Conservation (phyloP, 2,329 filamentous ascomycete genomes). For the Sclerotinia nivalis region DNA sequence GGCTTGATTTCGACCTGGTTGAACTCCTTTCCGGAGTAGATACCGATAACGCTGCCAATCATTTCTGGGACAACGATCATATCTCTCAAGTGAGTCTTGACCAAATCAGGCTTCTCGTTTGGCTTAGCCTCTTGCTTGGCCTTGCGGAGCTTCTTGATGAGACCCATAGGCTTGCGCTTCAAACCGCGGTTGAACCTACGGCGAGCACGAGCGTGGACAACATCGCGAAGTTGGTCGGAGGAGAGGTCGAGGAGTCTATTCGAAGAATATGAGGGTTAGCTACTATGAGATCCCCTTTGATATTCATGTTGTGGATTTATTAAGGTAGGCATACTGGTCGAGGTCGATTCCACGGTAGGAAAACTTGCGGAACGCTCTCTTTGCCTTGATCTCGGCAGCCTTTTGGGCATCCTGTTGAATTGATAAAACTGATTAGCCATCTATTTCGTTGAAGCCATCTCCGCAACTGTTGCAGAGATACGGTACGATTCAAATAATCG, state of each 20-base stretch:
- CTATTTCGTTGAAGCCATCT: conserved; percentile 5
- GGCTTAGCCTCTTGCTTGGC: conserved; percentile 98
- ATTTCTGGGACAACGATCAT: conserved; percentile 99
- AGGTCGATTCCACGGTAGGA: conserved; percentile 99
- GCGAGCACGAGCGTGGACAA: conserved; percentile 98
- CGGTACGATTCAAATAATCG: background rate
- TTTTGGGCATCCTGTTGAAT: conserved; percentile 82
- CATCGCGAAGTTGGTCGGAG: conserved; percentile 98
- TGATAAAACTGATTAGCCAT: conserved; percentile 41
- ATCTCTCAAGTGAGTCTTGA: conserved; percentile 99
- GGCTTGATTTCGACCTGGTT: conserved; percentile 99
- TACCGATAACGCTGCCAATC: conserved; percentile 97
- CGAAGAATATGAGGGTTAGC: conserved; percentile 41
- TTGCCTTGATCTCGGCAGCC: conserved; percentile 99
- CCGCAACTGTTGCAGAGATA: background rate
- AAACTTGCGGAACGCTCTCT: conserved; percentile 99
- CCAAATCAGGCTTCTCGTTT: conserved; percentile 99
- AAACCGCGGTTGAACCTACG: conserved; percentile 99
- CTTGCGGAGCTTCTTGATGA: conserved; percentile 99
- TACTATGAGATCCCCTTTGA: conserved; percentile 41
- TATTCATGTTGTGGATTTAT: conserved; percentile 33
- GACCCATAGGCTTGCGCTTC: conserved; percentile 99
- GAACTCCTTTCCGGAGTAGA: conserved; percentile 99
- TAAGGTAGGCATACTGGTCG: conserved; percentile 76
- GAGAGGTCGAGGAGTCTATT: conserved; percentile 94